phyloP scores from a whole-genome alignment of 176 grass and related monocot species.

The Oryza nivara region DNA sequence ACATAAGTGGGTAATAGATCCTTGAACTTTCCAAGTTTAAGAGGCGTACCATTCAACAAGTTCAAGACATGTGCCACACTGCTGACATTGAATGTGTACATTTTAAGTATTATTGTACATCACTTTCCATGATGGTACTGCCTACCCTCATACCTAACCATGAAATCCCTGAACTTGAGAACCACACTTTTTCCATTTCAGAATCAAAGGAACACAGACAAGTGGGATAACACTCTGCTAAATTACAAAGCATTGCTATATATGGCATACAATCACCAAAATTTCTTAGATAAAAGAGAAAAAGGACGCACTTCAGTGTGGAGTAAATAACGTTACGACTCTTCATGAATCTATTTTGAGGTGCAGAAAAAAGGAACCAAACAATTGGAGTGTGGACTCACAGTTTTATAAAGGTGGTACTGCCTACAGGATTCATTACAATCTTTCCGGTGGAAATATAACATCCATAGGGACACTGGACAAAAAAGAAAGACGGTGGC shows the following conservation, averaged over 20 bases:
- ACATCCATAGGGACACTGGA: constrained; percentile 13
- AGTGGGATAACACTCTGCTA: background rate
- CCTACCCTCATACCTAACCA: background rate
- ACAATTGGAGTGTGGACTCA: background rate
- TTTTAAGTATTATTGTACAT: background rate
- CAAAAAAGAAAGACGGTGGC: background rate
- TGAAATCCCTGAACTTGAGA: background rate
- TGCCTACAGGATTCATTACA: constrained; percentile 7
- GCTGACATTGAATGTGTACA: background rate
- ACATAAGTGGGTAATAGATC: background rate
- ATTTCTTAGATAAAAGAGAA: background rate
- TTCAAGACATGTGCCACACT: background rate
- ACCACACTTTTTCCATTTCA: background rate
- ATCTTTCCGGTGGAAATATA: background rate
- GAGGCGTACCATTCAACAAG: background rate
- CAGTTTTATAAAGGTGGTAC: background rate
- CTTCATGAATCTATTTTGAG: background rate
- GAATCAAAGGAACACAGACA: background rate
- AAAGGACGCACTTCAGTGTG: background rate
- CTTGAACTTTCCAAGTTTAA: background rate
- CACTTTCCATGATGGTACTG: background rate
- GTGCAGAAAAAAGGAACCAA: background rate
- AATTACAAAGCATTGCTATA: background rate
- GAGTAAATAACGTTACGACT: background rate
- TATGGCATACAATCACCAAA: background rate